Evolutionary conservation across 2,329 filamentous ascomycete genomes (phyloP).

Genomic region (Calycina herbarum): DNA sequence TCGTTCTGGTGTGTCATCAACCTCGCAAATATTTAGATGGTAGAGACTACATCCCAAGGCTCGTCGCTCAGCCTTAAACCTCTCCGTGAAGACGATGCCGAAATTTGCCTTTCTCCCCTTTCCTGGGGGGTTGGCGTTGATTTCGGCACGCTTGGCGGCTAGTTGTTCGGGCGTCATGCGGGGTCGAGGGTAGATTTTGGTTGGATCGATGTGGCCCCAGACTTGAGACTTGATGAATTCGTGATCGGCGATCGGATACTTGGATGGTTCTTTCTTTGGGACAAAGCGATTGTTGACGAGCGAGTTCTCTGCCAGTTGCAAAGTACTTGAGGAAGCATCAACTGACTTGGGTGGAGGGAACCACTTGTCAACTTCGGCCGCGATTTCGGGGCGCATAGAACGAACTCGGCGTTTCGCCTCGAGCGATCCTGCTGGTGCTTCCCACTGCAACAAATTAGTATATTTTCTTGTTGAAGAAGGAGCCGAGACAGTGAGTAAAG

Average conservation of each 20-base stretch:
- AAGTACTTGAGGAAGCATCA: no score
- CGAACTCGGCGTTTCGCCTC: neutral
- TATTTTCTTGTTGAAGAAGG: no score
- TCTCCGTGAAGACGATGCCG: conserved; percentile 35
- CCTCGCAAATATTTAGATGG: neutral
- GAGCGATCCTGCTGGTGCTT: neutral
- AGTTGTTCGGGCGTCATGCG: conserved; percentile 47
- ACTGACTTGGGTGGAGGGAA: neutral
- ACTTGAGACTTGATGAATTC: conserved; percentile 34
- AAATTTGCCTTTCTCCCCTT: conserved; percentile 32
- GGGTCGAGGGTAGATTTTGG: conserved; percentile 47
- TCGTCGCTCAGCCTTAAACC: conserved; percentile 5
- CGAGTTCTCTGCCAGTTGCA: no score
- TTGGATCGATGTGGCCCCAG: conserved; percentile 52
- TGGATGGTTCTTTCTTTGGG: neutral
- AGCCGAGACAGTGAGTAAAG: no score
- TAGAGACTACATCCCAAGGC: conserved; percentile 10
- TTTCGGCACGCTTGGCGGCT: conserved; percentile 50
- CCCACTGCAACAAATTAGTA: neutral
- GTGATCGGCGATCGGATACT: neutral
- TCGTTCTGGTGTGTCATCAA: neutral
- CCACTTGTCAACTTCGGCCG: neutral
- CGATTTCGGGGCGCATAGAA: neutral
- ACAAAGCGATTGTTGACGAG: no score
- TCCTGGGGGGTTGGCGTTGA: conserved; percentile 41